Evolutionary conservation across 257 asterid genomes (phyloP), one percentile per base, ranked within the genome.

Genomic region (Solanum sejunctum): DNA sequence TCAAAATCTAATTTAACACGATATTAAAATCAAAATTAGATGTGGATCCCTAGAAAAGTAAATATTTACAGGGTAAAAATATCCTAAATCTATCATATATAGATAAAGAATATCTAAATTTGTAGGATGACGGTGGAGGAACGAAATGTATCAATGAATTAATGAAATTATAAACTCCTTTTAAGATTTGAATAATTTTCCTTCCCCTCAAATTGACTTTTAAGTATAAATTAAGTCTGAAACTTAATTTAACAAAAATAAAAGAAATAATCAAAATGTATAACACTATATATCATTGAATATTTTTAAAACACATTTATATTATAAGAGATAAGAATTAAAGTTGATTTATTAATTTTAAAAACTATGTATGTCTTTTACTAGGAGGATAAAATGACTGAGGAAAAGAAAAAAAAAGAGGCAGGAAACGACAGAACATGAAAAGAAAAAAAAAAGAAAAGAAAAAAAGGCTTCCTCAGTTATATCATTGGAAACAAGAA

Each of bases 401-500:
- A 36, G 41, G 26, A 47, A 51, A 77, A 26, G 3, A 28, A 28
- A 32, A 32, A 32, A 32, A 32, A 32, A 32, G 36, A 32, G 63
- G 13, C 61, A 75, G 15, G 82, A 49, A 49, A 73, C 36, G 63
- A 73, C 43, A 21, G 60, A 77, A 51, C 41, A 13, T 15, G 55
- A 18, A 87, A 66, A 70, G 51, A 18, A 56, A 77, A 83, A 83
- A 32, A 32, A 3, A 32, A 71, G 82, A 85, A 84, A 70, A 10
- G 11, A 10, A 82, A 72, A 83, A 87, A 80, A 84, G 86, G 60
- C 49, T 88, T 83, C 85, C 51, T 47, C 10, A 56, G 13, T 49
- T 60, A 56, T 82, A 81, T 63, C 81, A 78, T 28, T 52, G 36
- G 15, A n/a, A 20, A 70, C 51, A 77, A 28, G 84, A 63, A 81